Evolutionary conservation across 306 rosid genomes (phyloP), one percentile per base, ranked within the genome.

Genomic region (Lablab purpureus): DNA sequence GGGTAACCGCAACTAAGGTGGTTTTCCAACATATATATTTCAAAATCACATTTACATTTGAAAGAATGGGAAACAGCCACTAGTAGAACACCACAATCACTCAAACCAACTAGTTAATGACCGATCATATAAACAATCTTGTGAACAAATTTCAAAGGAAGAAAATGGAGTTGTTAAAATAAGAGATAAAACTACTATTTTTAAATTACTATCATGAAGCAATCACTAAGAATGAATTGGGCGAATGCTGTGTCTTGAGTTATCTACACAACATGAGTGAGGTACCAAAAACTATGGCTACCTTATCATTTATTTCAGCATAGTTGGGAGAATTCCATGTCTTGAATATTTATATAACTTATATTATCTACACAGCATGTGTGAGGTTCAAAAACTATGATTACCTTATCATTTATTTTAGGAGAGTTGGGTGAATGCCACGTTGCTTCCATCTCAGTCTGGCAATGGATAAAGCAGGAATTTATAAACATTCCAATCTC

Each of bases 371-470:
- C 45, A 18, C 15, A 54, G 50, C 14, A 51, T 63, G 64, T 4
- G 34, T 22, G 25, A 80, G 71, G 47, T n/a, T 25, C 49, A 49
- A 64, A 64, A 64, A 64, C 27, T 64, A 71, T 37, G 22, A 67
- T 87, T 76, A 90, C 98, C 98, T 87, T 87, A 19, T 67, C 64
- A 36, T 89, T 89, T 75, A 93, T 74, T 89, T 89, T 90, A 30
- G 99, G 97, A 77, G 99, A 93, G 78, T 50, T 78, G 83, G 91
- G 84, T 60, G 97, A 91, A 76, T 91, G 90, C 99, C 99, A 95
- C 49, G 93, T 93, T 86, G 87, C 89, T 5, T 84, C 67, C 82
- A 80, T 80, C 93, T 77, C 88, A 37, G 99, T 91, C 85, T 93
- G 98, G 87, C 98, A 95, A 87, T 93, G 99, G 81, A 84, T 72